phyloP scores from a whole-genome alignment of 2,329 filamentous ascomycete genomes.

The Fusarium drepaniforme region DNA sequence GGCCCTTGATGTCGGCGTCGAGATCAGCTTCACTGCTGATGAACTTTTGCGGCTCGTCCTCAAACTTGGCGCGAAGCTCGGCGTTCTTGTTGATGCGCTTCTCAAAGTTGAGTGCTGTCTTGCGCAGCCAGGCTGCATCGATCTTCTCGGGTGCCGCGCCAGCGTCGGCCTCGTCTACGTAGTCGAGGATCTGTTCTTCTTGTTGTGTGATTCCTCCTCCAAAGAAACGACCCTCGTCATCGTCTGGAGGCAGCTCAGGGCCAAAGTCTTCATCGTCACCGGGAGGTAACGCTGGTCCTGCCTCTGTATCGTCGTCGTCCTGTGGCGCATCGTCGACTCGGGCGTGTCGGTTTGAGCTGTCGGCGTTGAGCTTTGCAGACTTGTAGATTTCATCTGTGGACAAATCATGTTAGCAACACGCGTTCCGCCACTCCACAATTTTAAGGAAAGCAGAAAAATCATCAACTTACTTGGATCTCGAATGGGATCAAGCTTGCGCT shows the following conservation, averaged over 20 bases:
- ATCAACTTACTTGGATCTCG: constrained; percentile 69
- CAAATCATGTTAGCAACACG: background rate
- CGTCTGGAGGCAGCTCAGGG: constrained; percentile 59
- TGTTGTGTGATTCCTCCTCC: constrained; percentile 88
- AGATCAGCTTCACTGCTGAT: constrained; percentile 90
- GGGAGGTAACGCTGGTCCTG: constrained; percentile 60
- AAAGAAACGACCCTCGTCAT: constrained; percentile 94
- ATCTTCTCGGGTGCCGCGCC: constrained; percentile 75
- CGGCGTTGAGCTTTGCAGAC: constrained; percentile 64
- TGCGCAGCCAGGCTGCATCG: constrained; percentile 85
- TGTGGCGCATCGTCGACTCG: constrained; percentile 58
- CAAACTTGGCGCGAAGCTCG: constrained; percentile 87
- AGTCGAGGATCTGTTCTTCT: constrained; percentile 88
- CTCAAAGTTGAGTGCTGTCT: constrained; percentile 86
- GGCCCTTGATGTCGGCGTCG: constrained; percentile 86
- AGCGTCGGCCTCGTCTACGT: constrained; percentile 72
- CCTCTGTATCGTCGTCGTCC: constrained; percentile 65
- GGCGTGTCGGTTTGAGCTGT: constrained; percentile 59
- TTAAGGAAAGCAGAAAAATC: background rate
- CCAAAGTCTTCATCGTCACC: constrained; percentile 65
- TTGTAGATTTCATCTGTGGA: constrained; percentile 72
- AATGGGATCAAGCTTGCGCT: constrained; percentile 73
- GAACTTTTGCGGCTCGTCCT: constrained; percentile 83
- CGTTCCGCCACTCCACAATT: background rate
- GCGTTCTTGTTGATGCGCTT: constrained; percentile 92